Evolutionary conservation across 768 basidiomycete genomes (phyloP).

Genomic region (Rhodotorula graminis): DNA sequence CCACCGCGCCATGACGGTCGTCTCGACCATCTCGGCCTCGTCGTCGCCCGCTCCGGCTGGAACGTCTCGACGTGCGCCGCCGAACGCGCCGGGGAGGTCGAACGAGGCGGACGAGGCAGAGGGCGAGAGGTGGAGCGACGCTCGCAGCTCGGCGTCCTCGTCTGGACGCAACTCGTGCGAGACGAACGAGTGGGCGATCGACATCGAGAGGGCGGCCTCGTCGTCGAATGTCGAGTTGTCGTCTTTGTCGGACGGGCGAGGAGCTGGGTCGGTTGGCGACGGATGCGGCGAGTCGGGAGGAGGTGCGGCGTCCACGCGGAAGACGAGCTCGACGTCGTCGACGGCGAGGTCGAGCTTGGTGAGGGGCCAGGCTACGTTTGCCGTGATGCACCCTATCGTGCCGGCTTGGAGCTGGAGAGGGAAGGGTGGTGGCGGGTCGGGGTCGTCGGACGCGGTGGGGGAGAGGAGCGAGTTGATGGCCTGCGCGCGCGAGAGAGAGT

Average conservation of each 20-base stretch:
- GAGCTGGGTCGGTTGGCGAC: slow-evolving; percentile 54
- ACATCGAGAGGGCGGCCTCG: slow-evolving; percentile 62
- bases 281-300: slow-evolving; percentile 56
- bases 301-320: slow-evolving; percentile 50
- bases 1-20: slow-evolving; percentile 46
- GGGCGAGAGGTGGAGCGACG: slow-evolving; percentile 60
- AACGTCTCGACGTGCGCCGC: background rate
- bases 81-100: slow-evolving; percentile 32
- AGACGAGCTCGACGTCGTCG: slow-evolving; percentile 42
- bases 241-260: background rate
- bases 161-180: slow-evolving; percentile 65
- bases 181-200: slow-evolving; percentile 79
- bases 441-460: slow-evolving; percentile 44
- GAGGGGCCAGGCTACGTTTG: slow-evolving; percentile 59
- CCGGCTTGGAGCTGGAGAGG: slow-evolving; percentile 73
- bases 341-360: slow-evolving; percentile 43
- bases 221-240: background rate
- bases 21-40: slow-evolving; percentile 40
- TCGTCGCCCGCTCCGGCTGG: slow-evolving; percentile 25
- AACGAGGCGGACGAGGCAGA: slow-evolving; percentile 47
- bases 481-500: background rate
- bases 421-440: slow-evolving; percentile 64
- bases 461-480: slow-evolving; percentile 22
- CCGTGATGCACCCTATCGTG: slow-evolving; percentile 66
- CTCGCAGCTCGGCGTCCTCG: slow-evolving; percentile 67